A percentile compares a stretch with the other conserved stretches of the same genome.
These are phyloP conservation scores for Emmonsia crescens DNA, from an alignment of 2,329 filamentous ascomycete genomes.

Conservation along the genomic window DNA sequence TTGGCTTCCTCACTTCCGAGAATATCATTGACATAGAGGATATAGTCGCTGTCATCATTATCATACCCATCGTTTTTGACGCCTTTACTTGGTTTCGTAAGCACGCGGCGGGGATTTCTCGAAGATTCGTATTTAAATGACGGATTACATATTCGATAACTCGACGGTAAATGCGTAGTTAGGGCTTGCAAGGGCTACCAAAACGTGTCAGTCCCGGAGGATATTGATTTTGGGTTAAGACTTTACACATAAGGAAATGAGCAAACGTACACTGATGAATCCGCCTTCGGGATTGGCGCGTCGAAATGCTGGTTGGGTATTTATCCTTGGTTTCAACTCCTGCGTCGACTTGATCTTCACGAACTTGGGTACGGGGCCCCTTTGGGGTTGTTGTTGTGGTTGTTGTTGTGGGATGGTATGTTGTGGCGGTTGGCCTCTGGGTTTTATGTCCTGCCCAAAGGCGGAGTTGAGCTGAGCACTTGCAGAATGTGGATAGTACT, in stretches of 20 bases:
- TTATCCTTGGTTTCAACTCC: conserved; percentile 74
- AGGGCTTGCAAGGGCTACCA: conserved; percentile 82
- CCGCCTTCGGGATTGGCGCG: conserved; percentile 93
- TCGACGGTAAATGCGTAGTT: conserved; percentile 83
- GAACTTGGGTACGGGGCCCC: conserved; percentile 77
- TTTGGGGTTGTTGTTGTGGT: conserved; percentile 34
- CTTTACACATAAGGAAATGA: not conserved
- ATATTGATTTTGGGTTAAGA: not conserved
- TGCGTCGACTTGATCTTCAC: conserved; percentile 60
- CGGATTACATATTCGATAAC: conserved; percentile 96
- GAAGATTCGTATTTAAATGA: conserved; percentile 98
- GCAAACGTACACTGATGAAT: conserved; percentile 75
- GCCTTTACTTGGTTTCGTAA: conserved; percentile 97
- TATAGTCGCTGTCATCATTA: conserved; percentile 98
- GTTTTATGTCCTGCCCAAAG: conserved; percentile 44
- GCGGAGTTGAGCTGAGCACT: conserved; percentile 61
- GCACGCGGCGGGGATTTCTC: conserved; percentile 82
- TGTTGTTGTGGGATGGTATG: conserved; percentile 33
- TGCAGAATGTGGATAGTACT: conserved; percentile 60
- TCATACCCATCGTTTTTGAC: conserved; percentile 98
- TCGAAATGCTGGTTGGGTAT: conserved; percentile 77
- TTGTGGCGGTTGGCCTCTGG: conserved; percentile 32
- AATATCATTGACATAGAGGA: conserved; percentile 98
- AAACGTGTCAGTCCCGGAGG: not conserved
- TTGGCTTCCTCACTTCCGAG: conserved; percentile 94